A percentile compares a stretch with the other conserved stretches of the same genome.
phyloP scores from a whole-genome alignment of 2,329 filamentous ascomycete species.

The Hypoxylon sp. region DNA sequence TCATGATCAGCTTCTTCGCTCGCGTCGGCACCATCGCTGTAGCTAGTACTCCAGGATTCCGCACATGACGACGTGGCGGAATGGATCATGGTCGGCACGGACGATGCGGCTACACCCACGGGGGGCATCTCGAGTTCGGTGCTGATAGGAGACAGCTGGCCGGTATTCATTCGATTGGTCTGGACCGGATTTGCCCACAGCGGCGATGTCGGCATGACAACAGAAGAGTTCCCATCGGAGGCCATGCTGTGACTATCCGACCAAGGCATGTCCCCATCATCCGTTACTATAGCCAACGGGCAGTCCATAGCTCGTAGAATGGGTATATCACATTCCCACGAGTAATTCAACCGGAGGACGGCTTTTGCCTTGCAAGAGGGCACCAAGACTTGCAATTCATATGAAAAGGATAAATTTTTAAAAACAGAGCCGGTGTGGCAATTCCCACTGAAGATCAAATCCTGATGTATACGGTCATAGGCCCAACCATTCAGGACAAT shows the following conservation, averaged over 20 bases:
- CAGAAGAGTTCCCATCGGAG: slow-evolving; percentile 60
- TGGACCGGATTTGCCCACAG: slow-evolving; percentile 55
- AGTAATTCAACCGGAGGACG: slow-evolving; percentile 37
- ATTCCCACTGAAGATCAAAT: slow-evolving; percentile 49
- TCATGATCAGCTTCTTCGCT: slow-evolving; percentile 59
- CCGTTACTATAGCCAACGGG: slow-evolving; percentile 59
- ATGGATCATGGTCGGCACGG: slow-evolving; percentile 60
- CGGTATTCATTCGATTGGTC: slow-evolving; percentile 57
- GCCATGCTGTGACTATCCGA: slow-evolving; percentile 62
- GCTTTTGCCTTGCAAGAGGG: slow-evolving; percentile 29
- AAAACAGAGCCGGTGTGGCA: slow-evolving; percentile 46
- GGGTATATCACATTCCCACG: slow-evolving; percentile 57
- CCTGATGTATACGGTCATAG: slow-evolving; percentile 47
- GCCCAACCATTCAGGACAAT: slow-evolving; percentile 43
- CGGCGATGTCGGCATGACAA: slow-evolving; percentile 55
- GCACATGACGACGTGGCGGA: slow-evolving; percentile 64
- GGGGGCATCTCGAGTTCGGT: slow-evolving; percentile 62
- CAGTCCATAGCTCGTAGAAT: slow-evolving; percentile 65
- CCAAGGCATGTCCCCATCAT: slow-evolving; percentile 63
- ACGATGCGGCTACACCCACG: slow-evolving; percentile 57
- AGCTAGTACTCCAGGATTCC: slow-evolving; percentile 62
- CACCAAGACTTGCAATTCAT: slow-evolving; percentile 32
- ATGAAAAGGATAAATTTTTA: slow-evolving; percentile 22
- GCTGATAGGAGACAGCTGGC: slow-evolving; percentile 69
- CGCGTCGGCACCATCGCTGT: slow-evolving; percentile 55